phyloP scores from a whole-genome alignment of 2,329 filamentous ascomycete species.

The Hypocrella siamensis region DNA sequence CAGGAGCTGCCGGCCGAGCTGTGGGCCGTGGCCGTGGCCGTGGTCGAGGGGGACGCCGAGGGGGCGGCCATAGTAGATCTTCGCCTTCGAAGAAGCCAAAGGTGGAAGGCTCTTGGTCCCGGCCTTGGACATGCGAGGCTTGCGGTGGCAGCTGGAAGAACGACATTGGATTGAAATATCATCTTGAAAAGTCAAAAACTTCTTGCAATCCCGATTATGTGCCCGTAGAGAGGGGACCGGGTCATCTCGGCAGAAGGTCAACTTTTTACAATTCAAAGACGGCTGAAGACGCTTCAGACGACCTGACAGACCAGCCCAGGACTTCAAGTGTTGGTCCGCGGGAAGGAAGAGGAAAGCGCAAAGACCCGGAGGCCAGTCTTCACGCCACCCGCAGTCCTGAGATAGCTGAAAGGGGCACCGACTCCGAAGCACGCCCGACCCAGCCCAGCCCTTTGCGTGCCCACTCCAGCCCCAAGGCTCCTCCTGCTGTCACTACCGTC shows the following conservation, averaged over 20 bases:
- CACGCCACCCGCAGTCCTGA: too few species aligned
- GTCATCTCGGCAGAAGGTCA: conserved; percentile 7
- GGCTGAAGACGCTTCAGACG: too few species aligned
- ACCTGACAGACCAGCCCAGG: neutral
- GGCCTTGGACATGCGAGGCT: conserved; percentile 31
- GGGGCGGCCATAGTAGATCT: conserved; percentile 4
- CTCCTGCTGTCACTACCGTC: too few species aligned
- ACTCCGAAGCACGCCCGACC: too few species aligned
- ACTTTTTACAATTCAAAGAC: neutral
- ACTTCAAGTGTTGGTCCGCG: too few species aligned
- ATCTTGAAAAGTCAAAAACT: conserved; percentile 36
- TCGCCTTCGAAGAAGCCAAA: conserved; percentile 5
- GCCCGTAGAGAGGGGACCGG: conserved; percentile 3
- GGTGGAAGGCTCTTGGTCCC: conserved; percentile 6
- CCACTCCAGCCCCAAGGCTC: too few species aligned
- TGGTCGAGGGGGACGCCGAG: conserved; percentile 5
- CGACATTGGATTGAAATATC: conserved; percentile 40
- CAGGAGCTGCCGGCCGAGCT: too few species aligned
- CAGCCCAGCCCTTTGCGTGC: too few species aligned
- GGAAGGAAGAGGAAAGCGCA: too few species aligned
- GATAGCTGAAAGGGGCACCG: too few species aligned
- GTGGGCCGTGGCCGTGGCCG: too few species aligned
- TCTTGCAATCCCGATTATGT: conserved; percentile 32
- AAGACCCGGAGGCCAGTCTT: too few species aligned
- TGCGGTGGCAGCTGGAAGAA: conserved; percentile 43